Evolutionary conservation across 768 basidiomycete species (phyloP).

Genomic region (Boletellus sp.): DNA sequence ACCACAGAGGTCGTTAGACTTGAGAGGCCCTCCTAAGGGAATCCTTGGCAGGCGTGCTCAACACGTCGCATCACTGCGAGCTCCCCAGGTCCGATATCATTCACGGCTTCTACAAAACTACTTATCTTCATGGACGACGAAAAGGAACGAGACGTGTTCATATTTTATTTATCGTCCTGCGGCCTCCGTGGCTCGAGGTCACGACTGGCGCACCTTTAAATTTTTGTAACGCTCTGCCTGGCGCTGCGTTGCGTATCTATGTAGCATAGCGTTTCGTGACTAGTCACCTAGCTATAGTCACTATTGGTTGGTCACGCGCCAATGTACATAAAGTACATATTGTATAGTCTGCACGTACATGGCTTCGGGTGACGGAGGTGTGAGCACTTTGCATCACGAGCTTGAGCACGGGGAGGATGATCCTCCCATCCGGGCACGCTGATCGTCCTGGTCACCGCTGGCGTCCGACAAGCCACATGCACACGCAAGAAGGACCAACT

Average conservation of each 20-base stretch:
- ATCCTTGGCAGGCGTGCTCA: slow-evolving; percentile 8
- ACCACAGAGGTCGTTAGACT: slow-evolving; percentile 6
- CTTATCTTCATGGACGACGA: slow-evolving; percentile 1
- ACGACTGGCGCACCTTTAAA: not conserved
- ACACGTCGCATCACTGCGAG: slow-evolving; percentile 2
- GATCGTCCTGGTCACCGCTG: slow-evolving; percentile 16
- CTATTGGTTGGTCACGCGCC: slow-evolving; percentile 3
- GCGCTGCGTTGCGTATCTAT: slow-evolving; percentile 24
- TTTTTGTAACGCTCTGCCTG: slow-evolving; percentile 12
- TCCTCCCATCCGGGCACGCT: slow-evolving; percentile 12
- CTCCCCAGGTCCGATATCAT: slow-evolving; percentile 9
- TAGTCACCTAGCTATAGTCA: slow-evolving; percentile 10
- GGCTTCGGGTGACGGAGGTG: not conserved
- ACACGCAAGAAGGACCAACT: slow-evolving; percentile 5
- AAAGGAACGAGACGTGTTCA: slow-evolving; percentile 6
- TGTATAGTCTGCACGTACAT: slow-evolving; percentile 3
- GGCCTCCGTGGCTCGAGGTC: slow-evolving; percentile 10
- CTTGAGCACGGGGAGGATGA: slow-evolving; percentile 3
- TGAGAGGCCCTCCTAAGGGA: not conserved
- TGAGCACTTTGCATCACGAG: not conserved
- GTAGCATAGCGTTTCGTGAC: slow-evolving; percentile 17
- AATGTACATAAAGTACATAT: slow-evolving; percentile 20
- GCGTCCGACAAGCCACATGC: slow-evolving; percentile 5
- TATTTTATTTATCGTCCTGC: slow-evolving; percentile 12
- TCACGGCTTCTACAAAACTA: slow-evolving; percentile 1